These are phyloP conservation scores for Pleurotus pulmonarius DNA, from an alignment of 768 basidiomycete species.

Conservation along the genomic window DNA sequence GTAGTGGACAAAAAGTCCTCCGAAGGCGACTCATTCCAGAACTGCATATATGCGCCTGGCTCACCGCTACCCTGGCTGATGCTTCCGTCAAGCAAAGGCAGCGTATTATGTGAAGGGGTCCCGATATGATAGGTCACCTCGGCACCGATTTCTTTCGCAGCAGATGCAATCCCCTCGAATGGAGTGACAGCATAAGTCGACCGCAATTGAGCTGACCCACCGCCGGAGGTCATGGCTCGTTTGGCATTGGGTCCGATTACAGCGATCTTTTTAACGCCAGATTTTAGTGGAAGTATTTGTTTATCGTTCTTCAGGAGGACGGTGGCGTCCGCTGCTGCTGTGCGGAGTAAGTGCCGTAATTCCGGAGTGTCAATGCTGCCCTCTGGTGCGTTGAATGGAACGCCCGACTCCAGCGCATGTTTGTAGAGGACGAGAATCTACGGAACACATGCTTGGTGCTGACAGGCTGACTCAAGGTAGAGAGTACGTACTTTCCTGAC, in stretches of 20 bases:
- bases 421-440: conserved; percentile 48
- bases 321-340: conserved; percentile 48
- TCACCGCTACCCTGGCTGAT: conserved; percentile 34
- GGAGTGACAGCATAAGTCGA: conserved; percentile 55
- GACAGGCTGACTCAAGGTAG: not conserved
- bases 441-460: not conserved
- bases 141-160: conserved; percentile 34
- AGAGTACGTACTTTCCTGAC: conserved; percentile 38
- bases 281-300: conserved; percentile 40
- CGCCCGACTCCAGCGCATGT: conserved; percentile 44
- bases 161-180: conserved; percentile 46
- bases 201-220: conserved; percentile 53
- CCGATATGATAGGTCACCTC: conserved; percentile 45
- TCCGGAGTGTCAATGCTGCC: conserved; percentile 42
- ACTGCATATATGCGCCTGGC: conserved; percentile 7
- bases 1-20: conserved; percentile 35
- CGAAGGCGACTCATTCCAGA: conserved; percentile 25
- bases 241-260: conserved; percentile 65
- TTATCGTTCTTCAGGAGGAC: conserved; percentile 62
- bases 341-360: conserved; percentile 42
- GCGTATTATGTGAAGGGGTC: conserved; percentile 38
- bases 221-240: conserved; percentile 48
- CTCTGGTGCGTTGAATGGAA: conserved; percentile 53
- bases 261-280: conserved; percentile 36
- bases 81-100: conserved; percentile 47